Evolutionary conservation across 2,329 filamentous ascomycete genomes (phyloP).

Genomic region (Diatrype stigma): DNA sequence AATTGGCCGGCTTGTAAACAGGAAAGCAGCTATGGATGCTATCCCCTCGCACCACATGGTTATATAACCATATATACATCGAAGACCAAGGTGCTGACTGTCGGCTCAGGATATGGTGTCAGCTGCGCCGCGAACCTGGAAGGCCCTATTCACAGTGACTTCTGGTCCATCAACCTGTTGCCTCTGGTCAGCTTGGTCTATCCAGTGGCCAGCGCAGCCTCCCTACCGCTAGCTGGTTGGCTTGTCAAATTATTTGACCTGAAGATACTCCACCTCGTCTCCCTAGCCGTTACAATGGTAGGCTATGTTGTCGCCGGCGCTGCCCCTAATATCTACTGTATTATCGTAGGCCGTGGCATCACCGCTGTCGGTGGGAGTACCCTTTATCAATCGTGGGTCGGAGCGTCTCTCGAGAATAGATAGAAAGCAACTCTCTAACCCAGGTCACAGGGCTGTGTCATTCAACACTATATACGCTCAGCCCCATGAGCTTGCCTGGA

Average conservation of each 20-base stretch:
- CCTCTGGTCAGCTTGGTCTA: slow-evolving; percentile 36
- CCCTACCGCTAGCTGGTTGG: slow-evolving; percentile 30
- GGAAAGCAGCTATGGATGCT: background rate
- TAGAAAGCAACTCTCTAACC: background rate
- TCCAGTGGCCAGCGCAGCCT: slow-evolving; percentile 29
- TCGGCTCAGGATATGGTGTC: slow-evolving; percentile 38
- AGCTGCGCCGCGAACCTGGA: slow-evolving; percentile 52
- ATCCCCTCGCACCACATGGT: no score
- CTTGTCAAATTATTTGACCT: slow-evolving; percentile 30
- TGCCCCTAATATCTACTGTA: slow-evolving; percentile 21
- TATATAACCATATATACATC: no score
- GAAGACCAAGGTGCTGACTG: no score
- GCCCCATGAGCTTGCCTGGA: slow-evolving; percentile 12
- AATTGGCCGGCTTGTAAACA: background rate
- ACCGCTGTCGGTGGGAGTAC: slow-evolving; percentile 28
- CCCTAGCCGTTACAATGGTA: slow-evolving; percentile 22
- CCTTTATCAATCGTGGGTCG: slow-evolving; percentile 26
- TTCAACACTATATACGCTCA: slow-evolving; percentile 19
- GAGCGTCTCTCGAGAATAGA: background rate
- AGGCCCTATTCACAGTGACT: slow-evolving; percentile 51
- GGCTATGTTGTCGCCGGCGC: slow-evolving; percentile 27
- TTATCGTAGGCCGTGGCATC: slow-evolving; percentile 30
- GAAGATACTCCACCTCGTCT: slow-evolving; percentile 22
- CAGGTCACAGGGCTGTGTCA: slow-evolving; percentile 7
- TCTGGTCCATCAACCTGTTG: slow-evolving; percentile 33